Evolutionary conservation across 257 asterid genomes (phyloP), one percentile per base, ranked within the genome.

Genomic region (Solanum bulbocastanum): DNA sequence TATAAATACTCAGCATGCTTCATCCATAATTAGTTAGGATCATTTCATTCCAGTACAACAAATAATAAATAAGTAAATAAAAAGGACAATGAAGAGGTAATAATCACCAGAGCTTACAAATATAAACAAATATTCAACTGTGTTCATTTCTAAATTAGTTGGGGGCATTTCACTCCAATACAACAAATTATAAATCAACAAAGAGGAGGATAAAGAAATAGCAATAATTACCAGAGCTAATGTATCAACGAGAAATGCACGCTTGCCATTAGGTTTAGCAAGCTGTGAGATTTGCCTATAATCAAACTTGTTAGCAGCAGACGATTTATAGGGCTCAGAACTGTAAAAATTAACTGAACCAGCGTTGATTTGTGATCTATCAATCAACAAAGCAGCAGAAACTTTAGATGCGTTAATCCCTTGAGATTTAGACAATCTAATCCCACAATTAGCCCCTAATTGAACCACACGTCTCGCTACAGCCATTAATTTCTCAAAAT

Each of bases 261-360:
- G 94, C 42, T 84, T 87, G 49, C 90, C 90, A 79, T 73, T 89
- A 69, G 93, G 91, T 86, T 89, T 90, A n/a, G 87, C 92, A 15
- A 93, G 93, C 89, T 90, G 93, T 58, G 95, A 93, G 90, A 93
- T 91, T 87, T 90, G 93, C 87, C 95, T 85, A 73, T 79, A 69
- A 68, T 91, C 90, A 52, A 88, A 88, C 56, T 88, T 90, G 76
- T 87, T 87, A 72, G 86, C 62, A 12, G 88, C 62, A 13, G 87
- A 68, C 35, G 87, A 88, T 85, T 85, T 88, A 3, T 92, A 74
- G 23, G 93, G 39, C 35, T 91, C 52, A 14, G 86, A 82, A 49
- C 86, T 49, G 83, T 87, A 91, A 71, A 79, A 91, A 58, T 74
- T 69, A 52, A 88, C 86, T 30, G 85, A 44, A 79, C 84, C 58